Base-by-base conservation (phyloP, 78 protist genomes). In the Anaeramoeba flamelloides region DNA sequence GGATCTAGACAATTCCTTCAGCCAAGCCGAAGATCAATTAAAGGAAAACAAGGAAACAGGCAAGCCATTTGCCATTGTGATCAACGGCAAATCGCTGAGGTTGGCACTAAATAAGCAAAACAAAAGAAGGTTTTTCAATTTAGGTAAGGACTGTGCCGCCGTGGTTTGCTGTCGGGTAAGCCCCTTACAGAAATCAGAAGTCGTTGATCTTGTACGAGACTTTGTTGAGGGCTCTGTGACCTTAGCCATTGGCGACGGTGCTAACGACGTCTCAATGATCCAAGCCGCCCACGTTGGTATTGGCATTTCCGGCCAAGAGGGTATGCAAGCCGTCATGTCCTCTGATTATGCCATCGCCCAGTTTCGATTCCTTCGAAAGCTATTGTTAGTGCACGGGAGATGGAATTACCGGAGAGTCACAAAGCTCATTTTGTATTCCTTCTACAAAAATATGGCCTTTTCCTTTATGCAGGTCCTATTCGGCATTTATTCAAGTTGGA, bases 241-340 rank as follows among this genome's bases (percentile, higher is more conserved):
- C 8, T 85, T 92, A 2, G 86, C 94, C 1, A 88, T 93, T 31
- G 94, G 95, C 30, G 95, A 92, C 82, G 95, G 95, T 26, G 95
- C 91, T 38, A 91, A 92, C 77, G 95, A 92, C 86, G 94, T 92
- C 17, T 36, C 85, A 34, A 93, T 93, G 97, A 90, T 93, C 74
- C 90, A 85, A 37, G 85, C 85, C 36, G 92, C 92, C 0, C 86
- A 87, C 31, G 78, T 93, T 22, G 99, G 98, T 65, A 90, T 96
- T 1, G 98, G 98, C 37, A 92, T 94, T 81, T 36, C 78, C 31
- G 99, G 99, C 36, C 36, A 82, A 26, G 97, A 93, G 82, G 97
- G 97, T 33, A 33, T 77, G 2, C 94, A 92, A 65, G 97, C 97
- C 8, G 90, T 88, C 36, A 74, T 84, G 1, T 87, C 94, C 40